Evolutionary conservation across 768 basidiomycete genomes (phyloP).

Genomic region (Hirschioporus abietinus): DNA sequence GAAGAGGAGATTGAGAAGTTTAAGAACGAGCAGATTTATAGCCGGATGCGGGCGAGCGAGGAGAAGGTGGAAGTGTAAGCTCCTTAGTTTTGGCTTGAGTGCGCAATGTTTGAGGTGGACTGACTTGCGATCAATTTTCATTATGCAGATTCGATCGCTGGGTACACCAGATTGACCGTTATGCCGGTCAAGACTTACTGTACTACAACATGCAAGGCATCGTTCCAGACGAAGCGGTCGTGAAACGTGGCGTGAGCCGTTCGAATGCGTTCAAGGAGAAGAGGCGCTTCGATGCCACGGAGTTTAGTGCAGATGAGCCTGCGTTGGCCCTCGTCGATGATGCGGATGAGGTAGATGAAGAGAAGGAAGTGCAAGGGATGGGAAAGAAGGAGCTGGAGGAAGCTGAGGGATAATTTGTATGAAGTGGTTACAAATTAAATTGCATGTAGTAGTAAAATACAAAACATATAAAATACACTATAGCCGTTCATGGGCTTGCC

Average conservation of each 20-base stretch:
- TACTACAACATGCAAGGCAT: slow-evolving; percentile 75
- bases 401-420: slow-evolving; percentile 34
- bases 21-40: slow-evolving; percentile 83
- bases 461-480: background rate
- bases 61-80: slow-evolving; percentile 71
- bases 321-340: slow-evolving; percentile 9
- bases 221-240: slow-evolving; percentile 66
- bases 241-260: slow-evolving; percentile 48
- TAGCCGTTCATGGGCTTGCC: background rate
- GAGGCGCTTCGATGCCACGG: slow-evolving; percentile 60
- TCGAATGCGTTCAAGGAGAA: slow-evolving; percentile 63
- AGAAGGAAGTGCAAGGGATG: slow-evolving; percentile 30
- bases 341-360: slow-evolving; percentile 34
- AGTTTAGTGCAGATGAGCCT: slow-evolving; percentile 19
- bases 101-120: background rate
- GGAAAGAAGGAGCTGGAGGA: slow-evolving; percentile 34
- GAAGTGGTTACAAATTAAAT: background rate
- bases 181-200: slow-evolving; percentile 70
- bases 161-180: slow-evolving; percentile 71
- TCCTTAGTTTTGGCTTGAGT: slow-evolving; percentile 3
- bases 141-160: slow-evolving; percentile 72
- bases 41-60: slow-evolving; percentile 82
- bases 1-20: slow-evolving; percentile 69
- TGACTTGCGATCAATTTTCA: too few relatives aligned
- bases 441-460: background rate